Evolutionary conservation across 2,329 filamentous ascomycete genomes (phyloP).

Genomic region (Penicillium sp.): DNA sequence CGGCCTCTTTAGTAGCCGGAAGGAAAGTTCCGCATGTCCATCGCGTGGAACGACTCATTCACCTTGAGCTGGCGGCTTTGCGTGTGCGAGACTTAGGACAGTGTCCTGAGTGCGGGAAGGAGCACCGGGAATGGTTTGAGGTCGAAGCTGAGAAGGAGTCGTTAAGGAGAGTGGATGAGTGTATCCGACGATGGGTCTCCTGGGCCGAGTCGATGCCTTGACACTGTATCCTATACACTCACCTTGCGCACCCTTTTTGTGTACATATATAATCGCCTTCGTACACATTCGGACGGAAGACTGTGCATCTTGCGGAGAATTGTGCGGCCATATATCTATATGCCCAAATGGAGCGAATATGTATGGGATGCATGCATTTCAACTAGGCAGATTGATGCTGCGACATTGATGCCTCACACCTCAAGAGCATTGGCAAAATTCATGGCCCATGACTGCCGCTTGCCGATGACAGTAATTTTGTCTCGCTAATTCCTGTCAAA

Average conservation of each 20-base stretch:
- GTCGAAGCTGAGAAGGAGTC: slow-evolving; percentile 72
- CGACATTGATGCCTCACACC: background rate
- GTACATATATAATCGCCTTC: no score
- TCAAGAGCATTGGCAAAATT: background rate
- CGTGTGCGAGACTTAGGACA: slow-evolving; percentile 58
- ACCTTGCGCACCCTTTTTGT: no score
- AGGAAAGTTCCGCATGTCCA: slow-evolving; percentile 81
- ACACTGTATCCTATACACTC: background rate
- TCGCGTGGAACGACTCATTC: slow-evolving; percentile 84
- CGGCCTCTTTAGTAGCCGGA: slow-evolving; percentile 29
- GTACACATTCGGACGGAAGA: background rate
- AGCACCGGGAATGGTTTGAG: slow-evolving; percentile 95
- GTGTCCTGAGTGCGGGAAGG: slow-evolving; percentile 76
- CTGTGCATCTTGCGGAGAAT: background rate
- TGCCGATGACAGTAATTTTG: background rate
- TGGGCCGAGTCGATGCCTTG: slow-evolving; percentile 63
- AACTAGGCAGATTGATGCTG: background rate
- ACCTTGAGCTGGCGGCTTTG: slow-evolving; percentile 73
- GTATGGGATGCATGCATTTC: background rate
- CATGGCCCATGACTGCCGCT: background rate
- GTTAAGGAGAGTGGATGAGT: slow-evolving; percentile 67
- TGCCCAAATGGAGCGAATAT: background rate
- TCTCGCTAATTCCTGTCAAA: background rate
- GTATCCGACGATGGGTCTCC: slow-evolving; percentile 78
- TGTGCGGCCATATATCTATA: background rate